phyloP scores from a whole-genome alignment of 139 green algal genomes.

The Tetradesmus obliquus region DNA sequence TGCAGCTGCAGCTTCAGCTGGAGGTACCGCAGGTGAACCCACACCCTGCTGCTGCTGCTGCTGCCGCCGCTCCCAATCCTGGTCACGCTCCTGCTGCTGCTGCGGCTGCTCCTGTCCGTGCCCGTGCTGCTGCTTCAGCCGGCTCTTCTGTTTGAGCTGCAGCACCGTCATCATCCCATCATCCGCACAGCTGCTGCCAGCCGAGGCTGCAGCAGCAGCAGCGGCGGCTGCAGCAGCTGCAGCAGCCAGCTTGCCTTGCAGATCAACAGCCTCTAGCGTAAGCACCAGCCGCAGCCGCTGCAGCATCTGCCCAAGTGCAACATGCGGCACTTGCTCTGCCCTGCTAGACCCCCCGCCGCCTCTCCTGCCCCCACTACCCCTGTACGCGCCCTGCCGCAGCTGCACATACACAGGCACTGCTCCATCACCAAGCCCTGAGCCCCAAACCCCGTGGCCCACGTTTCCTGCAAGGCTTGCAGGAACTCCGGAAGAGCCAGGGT shows the following conservation, averaged over 20 bases:
- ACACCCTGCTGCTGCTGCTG: too few species aligned
- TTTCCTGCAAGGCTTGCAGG: neutral
- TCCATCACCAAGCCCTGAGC: neutral
- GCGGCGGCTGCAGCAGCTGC: slow-evolving; percentile 28
- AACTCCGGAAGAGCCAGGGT: neutral
- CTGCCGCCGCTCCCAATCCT: neutral
- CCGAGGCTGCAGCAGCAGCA: neutral
- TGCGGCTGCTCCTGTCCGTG: neutral
- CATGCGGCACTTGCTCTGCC: neutral
- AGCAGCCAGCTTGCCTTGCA: slow-evolving; percentile 1
- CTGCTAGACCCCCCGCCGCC: neutral
- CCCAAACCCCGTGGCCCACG: neutral
- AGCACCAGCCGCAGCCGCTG: slow-evolving; percentile 37
- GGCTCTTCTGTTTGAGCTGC: neutral
- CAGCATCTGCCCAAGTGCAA: slow-evolving; percentile 13
- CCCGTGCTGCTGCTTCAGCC: neutral
- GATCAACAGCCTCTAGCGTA: slow-evolving; percentile 20
- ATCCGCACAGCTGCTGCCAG: neutral
- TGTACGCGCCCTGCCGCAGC: neutral
- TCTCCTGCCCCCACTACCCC: neutral
- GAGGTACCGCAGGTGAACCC: neutral
- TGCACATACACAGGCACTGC: neutral
- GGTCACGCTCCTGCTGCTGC: neutral
- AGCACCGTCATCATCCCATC: neutral
- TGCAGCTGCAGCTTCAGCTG: neutral